Conservation (phyloP, 768 basidiomycete species). For the Mycena pura region DNA sequence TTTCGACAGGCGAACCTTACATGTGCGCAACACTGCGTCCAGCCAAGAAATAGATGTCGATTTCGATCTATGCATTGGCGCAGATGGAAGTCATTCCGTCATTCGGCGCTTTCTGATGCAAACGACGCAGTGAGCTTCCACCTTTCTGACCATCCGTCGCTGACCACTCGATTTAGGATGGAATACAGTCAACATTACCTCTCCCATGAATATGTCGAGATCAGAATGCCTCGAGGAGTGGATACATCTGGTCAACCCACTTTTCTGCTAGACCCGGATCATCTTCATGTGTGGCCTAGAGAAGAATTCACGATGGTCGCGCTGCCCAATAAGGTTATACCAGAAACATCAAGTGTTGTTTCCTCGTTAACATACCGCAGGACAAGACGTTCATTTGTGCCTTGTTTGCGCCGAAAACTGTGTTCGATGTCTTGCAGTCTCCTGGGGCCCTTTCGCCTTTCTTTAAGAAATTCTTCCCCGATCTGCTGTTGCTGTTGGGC, state of each 20-base stretch:
- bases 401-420: slow-evolving; percentile 68
- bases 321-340: slow-evolving; percentile 76
- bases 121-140: slow-evolving; percentile 59
- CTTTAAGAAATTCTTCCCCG: slow-evolving; percentile 69
- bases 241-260: slow-evolving; percentile 45
- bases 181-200: slow-evolving; percentile 79
- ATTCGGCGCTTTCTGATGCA: slow-evolving; percentile 78
- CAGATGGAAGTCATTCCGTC: slow-evolving; percentile 76
- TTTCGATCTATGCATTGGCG: slow-evolving; percentile 70
- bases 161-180: slow-evolving; percentile 52
- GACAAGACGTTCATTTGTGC: slow-evolving; percentile 83
- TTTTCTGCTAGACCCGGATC: slow-evolving; percentile 73
- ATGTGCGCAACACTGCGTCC: slow-evolving; percentile 41
- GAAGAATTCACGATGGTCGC: slow-evolving; percentile 87
- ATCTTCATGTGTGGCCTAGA: slow-evolving; percentile 86
- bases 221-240: slow-evolving; percentile 71
- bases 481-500: slow-evolving; percentile 69
- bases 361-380: slow-evolving; percentile 45
- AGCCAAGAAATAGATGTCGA: slow-evolving; percentile 40
- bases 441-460: slow-evolving; percentile 51
- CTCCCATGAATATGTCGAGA: slow-evolving; percentile 81
- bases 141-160: neutral
- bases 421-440: slow-evolving; percentile 54
- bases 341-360: neutral
- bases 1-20: slow-evolving; percentile 54